phyloP scores from a whole-genome alignment of 2,329 filamentous ascomycete species.

The Drechslerella stenobrocha region DNA sequence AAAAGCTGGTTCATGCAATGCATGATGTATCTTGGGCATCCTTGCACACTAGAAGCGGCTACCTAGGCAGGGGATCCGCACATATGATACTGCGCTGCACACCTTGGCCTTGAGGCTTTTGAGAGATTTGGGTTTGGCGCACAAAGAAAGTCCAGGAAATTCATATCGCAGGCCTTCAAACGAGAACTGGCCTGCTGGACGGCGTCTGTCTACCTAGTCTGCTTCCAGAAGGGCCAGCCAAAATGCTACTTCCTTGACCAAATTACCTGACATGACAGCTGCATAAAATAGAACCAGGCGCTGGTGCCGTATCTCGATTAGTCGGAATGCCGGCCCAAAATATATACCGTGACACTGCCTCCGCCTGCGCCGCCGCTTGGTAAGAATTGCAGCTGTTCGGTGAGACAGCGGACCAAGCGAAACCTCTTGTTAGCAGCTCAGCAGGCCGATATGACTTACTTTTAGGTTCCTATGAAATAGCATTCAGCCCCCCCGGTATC shows the following conservation, averaged over 20 bases:
- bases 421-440: conserved; percentile 24
- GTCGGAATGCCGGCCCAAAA: not conserved
- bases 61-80: conserved; percentile 30
- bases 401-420: conserved; percentile 31
- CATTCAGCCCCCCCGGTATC: conserved; percentile 14
- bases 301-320: not conserved
- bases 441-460: conserved; percentile 9
- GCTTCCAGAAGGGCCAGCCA: conserved; percentile 42
- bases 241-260: not conserved
- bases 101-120: no score
- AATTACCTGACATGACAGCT: not conserved
- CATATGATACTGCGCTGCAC: conserved; percentile 32
- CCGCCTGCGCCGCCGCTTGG: conserved; percentile 13
- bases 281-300: conserved; percentile 1
- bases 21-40: conserved; percentile 23
- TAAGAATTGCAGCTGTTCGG: not conserved
- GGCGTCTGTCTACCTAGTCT: conserved; percentile 5
- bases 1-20: conserved; percentile 18
- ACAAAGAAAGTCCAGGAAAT: conserved; percentile 9
- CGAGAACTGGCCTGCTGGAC: not conserved
- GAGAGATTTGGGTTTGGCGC: no score
- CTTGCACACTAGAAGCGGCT: conserved; percentile 28
- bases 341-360: conserved; percentile 30
- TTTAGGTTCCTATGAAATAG: conserved; percentile 22
- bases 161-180: not conserved